phyloP scores from a whole-genome alignment of 208 protist species.

The Trypanosoma lewisi region DNA sequence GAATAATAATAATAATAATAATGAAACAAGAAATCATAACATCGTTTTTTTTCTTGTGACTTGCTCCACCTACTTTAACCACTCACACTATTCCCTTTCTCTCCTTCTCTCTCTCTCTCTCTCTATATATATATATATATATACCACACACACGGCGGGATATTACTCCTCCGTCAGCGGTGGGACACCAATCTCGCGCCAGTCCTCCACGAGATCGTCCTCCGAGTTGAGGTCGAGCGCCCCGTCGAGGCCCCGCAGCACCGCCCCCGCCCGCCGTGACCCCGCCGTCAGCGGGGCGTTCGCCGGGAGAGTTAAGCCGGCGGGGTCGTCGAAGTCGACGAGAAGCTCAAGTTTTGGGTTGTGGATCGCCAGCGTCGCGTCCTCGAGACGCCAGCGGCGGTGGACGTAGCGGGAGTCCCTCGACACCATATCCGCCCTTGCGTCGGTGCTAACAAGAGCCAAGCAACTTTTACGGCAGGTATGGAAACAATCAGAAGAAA shows the following conservation, averaged over 20 bases:
- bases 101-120: background rate
- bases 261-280: constrained; percentile 39
- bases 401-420: constrained; percentile 64
- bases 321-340: constrained; percentile 68
- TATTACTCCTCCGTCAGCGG: constrained; percentile 21
- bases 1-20: constrained; percentile 8
- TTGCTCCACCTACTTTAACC: background rate
- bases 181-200: constrained; percentile 30
- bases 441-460: background rate
- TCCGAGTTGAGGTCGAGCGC: constrained; percentile 8
- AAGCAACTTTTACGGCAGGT: background rate
- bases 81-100: background rate
- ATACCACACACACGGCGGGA: background rate
- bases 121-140: background rate
- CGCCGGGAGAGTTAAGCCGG: constrained; percentile 45
- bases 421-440: constrained; percentile 36
- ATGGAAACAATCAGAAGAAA: background rate
- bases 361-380: constrained; percentile 47
- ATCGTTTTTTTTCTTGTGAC: background rate
- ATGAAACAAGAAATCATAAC: background rate
- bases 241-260: constrained; percentile 20
- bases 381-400: constrained; percentile 68
- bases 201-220: constrained; percentile 24
- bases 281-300: constrained; percentile 57
- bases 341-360: constrained; percentile 67